Conservation (phyloP, 139 green algal species). For the Coelastrella sp. region DNA sequence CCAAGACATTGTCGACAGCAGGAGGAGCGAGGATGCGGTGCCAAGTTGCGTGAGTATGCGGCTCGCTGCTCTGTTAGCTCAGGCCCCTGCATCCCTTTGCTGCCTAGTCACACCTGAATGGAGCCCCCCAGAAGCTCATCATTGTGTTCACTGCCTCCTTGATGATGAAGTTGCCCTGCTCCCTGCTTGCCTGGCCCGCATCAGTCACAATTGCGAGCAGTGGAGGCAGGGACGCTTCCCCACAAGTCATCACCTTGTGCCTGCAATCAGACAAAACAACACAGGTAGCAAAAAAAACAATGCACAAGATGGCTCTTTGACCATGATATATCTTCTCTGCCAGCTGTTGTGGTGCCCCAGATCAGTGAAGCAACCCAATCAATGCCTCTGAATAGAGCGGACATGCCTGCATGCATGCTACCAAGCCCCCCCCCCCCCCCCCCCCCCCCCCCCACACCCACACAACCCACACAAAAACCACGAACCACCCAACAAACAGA, state of each 20-base stretch:
- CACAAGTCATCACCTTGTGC: slow-evolving; percentile 17
- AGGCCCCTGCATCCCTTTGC: neutral
- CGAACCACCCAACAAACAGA: too few relatives aligned
- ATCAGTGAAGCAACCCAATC: too few relatives aligned
- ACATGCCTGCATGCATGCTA: too few relatives aligned
- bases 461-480: too few relatives aligned
- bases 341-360: too few relatives aligned
- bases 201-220: slow-evolving; percentile 66
- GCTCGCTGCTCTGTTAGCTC: neutral
- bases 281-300: neutral
- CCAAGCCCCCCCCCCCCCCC: too few relatives aligned
- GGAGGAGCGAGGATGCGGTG: neutral
- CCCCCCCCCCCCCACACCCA: too few relatives aligned
- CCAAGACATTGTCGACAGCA: too few relatives aligned
- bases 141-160: slow-evolving; percentile 85
- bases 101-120: slow-evolving; percentile 64
- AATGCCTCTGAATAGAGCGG: too few relatives aligned
- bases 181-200: slow-evolving; percentile 68
- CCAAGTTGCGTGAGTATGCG: neutral
- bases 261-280: slow-evolving; percentile 11
- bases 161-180: slow-evolving; percentile 91
- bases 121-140: slow-evolving; percentile 77
- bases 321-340: too few relatives aligned
- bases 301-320: too few relatives aligned
- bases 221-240: slow-evolving; percentile 43